Percentiles rank a stretch among this genome's conserved stretches.
phyloP scores from a whole-genome alignment of 2,329 filamentous ascomycete species.

The Pseudonectria buxi region DNA sequence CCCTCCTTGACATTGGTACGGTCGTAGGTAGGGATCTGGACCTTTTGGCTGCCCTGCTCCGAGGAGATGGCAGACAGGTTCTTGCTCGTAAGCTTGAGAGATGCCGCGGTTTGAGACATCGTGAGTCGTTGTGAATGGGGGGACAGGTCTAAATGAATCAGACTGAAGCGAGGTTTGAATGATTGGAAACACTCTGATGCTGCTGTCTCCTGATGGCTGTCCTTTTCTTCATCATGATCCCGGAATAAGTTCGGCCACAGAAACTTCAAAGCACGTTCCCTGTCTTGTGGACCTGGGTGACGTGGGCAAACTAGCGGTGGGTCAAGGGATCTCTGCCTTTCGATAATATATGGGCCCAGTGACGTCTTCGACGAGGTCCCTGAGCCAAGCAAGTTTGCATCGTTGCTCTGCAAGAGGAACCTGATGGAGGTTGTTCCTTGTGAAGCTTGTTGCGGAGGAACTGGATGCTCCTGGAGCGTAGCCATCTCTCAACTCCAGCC shows the following conservation, averaged over 20 bases:
- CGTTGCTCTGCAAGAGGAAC: too few species aligned
- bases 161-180: constrained; percentile 7
- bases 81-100: constrained; percentile 21
- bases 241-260: constrained; percentile 13
- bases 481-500: too few species aligned
- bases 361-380: too few species aligned
- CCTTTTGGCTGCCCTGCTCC: constrained; percentile 13
- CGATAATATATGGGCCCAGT: too few species aligned
- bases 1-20: constrained; percentile 43
- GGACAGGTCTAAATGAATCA: neutral
- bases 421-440: too few species aligned
- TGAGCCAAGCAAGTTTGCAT: too few species aligned
- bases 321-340: too few species aligned
- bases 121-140: constrained; percentile 3
- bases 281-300: too few species aligned
- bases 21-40: constrained; percentile 34
- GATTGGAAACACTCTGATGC: constrained; percentile 13
- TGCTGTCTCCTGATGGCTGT: constrained; percentile 14
- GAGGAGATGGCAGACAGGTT: constrained; percentile 18
- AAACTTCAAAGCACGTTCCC: constrained; percentile 11
- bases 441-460: too few species aligned
- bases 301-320: too few species aligned
- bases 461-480: too few species aligned
- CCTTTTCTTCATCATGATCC: constrained; percentile 14
- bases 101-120: constrained; percentile 10